These are phyloP conservation scores for Wickerhamomyces canadensis DNA, from an alignment of 805 yeast genomes.

Conservation along the genomic window DNA sequence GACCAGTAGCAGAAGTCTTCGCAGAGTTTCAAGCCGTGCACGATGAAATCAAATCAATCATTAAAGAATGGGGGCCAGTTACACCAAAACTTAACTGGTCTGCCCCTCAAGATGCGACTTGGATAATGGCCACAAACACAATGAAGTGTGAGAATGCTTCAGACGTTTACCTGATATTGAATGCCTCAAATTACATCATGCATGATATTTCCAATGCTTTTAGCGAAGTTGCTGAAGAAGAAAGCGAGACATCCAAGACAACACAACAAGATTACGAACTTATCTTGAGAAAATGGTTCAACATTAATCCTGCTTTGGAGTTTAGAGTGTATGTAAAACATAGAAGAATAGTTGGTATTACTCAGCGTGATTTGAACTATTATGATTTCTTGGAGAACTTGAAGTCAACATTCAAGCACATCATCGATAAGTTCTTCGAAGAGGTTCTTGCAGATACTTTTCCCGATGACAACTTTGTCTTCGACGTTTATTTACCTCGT, in stretches of 20 bases:
- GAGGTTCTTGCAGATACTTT: conserved; percentile 41
- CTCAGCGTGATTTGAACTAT: conserved; percentile 83
- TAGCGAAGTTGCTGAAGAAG: conserved; percentile 37
- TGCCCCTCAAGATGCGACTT: conserved; percentile 88
- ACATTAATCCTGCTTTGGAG: conserved; percentile 84
- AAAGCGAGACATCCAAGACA: conserved; percentile 17
- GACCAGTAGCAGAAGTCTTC: conserved; percentile 21
- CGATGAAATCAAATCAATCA: conserved; percentile 36
- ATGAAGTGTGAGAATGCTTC: conserved; percentile 64
- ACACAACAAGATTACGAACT: conserved; percentile 46
- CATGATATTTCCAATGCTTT: conserved; percentile 79
- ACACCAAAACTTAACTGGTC: conserved; percentile 96
- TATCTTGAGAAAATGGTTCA: conserved; percentile 77
- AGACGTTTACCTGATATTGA: conserved; percentile 76
- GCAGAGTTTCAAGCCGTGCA: conserved; percentile 57
- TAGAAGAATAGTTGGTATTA: conserved; percentile 58
- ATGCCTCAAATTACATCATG: conserved; percentile 81
- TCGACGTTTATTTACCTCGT: conserved; percentile 80
- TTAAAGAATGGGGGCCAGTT: conserved; percentile 52
- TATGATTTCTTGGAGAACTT: conserved; percentile 63
- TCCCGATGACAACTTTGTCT: conserved; percentile 52
- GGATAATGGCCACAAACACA: conserved; percentile 81
- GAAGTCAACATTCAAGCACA: conserved; percentile 38
- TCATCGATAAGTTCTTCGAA: conserved; percentile 52
- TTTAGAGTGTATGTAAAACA: conserved; percentile 79